A percentile compares a stretch with the other conserved stretches of the same genome.
These are phyloP conservation scores for Starmera stellimalicola DNA, from an alignment of 1,139 yeast species.

Conservation along the genomic window DNA sequence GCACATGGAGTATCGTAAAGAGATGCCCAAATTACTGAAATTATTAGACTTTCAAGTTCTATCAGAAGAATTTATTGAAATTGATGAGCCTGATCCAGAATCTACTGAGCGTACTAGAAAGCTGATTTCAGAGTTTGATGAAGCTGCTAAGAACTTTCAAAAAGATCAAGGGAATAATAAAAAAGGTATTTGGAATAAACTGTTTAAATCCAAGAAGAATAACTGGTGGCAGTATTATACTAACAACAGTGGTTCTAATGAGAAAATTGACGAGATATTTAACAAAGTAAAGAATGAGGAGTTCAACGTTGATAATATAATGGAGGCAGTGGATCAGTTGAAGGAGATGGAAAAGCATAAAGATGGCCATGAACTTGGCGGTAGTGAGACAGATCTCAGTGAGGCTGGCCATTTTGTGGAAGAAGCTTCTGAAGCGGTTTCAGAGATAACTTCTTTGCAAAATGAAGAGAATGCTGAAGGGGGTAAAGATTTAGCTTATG, in stretches of 20 bases:
- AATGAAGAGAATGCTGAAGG: conserved; percentile 12
- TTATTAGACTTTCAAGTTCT: conserved; percentile 71
- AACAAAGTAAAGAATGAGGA: conserved; percentile 3
- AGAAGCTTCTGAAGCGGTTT: no score
- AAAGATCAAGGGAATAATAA: conserved; percentile 29
- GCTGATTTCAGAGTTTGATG: conserved; percentile 74
- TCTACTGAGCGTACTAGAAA: conserved; percentile 73
- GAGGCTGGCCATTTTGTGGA: not conserved
- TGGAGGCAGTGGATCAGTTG: conserved; percentile 27
- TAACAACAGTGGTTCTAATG: conserved; percentile 9
- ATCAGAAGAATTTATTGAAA: conserved; percentile 88
- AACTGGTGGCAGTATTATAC: conserved; percentile 80
- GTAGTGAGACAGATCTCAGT: conserved; percentile 1
- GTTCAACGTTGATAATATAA: conserved; percentile 28
- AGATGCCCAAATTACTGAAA: conserved; percentile 73
- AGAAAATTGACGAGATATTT: conserved; percentile 3
- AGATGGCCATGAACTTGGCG: not conserved
- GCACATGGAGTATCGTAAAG: conserved; percentile 93
- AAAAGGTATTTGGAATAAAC: conserved; percentile 43
- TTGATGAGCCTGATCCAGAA: conserved; percentile 94
- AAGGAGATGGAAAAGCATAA: conserved; percentile 1
- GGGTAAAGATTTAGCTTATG: conserved; percentile 1
- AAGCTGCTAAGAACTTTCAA: conserved; percentile 57
- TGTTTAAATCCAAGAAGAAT: conserved; percentile 69
- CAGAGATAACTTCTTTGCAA: not conserved